Evolutionary conservation across 345 rosid genomes (phyloP).

Genomic region (Geranium rotundifolium): DNA sequence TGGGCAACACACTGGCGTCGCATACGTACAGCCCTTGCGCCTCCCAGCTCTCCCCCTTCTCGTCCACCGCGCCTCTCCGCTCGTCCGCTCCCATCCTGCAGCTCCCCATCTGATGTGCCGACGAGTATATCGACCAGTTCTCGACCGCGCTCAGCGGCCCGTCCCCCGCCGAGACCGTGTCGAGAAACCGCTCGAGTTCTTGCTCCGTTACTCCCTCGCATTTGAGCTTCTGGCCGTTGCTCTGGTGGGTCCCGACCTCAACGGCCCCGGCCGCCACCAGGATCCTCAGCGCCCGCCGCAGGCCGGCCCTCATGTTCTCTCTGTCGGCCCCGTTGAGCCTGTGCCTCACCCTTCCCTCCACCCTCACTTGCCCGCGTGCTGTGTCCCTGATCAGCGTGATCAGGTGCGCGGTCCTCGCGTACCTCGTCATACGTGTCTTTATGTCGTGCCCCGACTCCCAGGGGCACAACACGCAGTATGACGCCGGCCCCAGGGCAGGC

Average conservation of each 20-base stretch:
- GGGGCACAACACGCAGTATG: conserved; percentile 31
- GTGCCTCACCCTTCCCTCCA: conserved; percentile 36
- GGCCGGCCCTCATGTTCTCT: conserved; percentile 32
- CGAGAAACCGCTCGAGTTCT: conserved; percentile 39
- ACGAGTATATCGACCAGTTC: conserved; percentile 28
- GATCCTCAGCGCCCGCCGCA: conserved; percentile 39
- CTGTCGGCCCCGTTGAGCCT: conserved; percentile 21
- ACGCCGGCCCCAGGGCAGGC: conserved; percentile 40
- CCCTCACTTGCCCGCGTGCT: conserved; percentile 34
- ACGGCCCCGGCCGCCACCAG: conserved; percentile 60
- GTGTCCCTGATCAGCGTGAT: conserved; percentile 34
- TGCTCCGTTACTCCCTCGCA: conserved; percentile 27
- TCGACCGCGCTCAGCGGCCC: conserved; percentile 25
- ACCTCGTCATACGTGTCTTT: conserved; percentile 37
- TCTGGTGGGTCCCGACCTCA: conserved; percentile 53
- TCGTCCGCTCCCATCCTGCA: conserved; percentile 30
- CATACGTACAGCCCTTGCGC: too few species aligned
- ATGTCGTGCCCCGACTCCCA: conserved; percentile 56
- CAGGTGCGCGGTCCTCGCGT: conserved; percentile 43
- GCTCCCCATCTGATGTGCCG: conserved; percentile 33
- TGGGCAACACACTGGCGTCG: too few species aligned
- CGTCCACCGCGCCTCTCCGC: conserved; percentile 41
- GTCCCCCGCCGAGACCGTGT: conserved; percentile 20
- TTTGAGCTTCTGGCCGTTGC: conserved; percentile 46
- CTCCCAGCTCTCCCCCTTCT: too few species aligned